phyloP scores from a whole-genome alignment of 2,329 filamentous ascomycete species.

The Epichloe glyceriae region DNA sequence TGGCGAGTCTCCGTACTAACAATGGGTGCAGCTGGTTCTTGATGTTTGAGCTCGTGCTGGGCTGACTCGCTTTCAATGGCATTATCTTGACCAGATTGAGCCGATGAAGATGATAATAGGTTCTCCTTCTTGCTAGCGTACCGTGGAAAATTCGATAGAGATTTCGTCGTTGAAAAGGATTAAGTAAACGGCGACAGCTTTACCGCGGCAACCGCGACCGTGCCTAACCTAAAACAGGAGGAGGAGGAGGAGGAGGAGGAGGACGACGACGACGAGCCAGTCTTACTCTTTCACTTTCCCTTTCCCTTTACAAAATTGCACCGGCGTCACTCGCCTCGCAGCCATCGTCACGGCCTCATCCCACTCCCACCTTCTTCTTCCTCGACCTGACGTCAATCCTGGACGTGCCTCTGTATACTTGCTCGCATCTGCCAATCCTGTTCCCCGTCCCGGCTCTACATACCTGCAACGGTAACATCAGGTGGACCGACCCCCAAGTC shows the following conservation, averaged over 20 bases:
- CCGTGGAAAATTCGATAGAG: too few species aligned
- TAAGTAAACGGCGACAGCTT: neutral
- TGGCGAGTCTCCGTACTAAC: too few species aligned
- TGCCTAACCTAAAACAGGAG: neutral
- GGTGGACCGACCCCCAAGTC: neutral
- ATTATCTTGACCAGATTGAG: too few species aligned
- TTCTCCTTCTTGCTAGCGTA: too few species aligned
- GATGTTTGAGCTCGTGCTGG: too few species aligned
- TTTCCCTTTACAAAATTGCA: neutral
- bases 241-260: neutral
- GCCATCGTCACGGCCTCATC: neutral
- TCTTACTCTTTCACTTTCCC: neutral
- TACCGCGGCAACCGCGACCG: slow-evolving; percentile 1
- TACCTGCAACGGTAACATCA: neutral
- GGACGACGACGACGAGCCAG: neutral
- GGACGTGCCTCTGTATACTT: neutral
- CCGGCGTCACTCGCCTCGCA: neutral
- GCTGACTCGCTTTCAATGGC: too few species aligned
- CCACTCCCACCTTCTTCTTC: neutral
- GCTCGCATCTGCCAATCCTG: neutral
- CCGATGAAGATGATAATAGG: too few species aligned
- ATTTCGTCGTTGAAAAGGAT: neutral
- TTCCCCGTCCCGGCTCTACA: neutral
- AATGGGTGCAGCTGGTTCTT: too few species aligned
- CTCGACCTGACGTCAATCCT: neutral